Base-by-base conservation (phyloP, 768 basidiomycete species). In the Guyanaporus albipodus region DNA sequence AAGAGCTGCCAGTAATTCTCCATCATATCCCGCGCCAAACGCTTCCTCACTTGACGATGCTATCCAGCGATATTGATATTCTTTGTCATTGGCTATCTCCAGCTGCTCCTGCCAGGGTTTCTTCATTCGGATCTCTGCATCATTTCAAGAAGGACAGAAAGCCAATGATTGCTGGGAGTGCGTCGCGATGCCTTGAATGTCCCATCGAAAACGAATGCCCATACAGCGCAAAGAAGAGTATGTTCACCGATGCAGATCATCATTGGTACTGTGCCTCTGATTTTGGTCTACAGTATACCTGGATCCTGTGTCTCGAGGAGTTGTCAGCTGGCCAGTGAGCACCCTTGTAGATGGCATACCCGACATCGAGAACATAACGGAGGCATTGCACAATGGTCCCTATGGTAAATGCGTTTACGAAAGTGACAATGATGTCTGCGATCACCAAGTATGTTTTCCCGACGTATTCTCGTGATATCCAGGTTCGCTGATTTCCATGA, bases 381-480 rank as follows among this genome's bases (percentile, higher is more conserved):
- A 76, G 2, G 90, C 87, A 0, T 70, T 94, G n/a, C 74, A 70
- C 38, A 70, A 66, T 4, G 82, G 85, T 3, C 81, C 84, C 15
- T 92, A 91, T 49, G 91, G 91, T 0, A 67, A 72, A 46, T 94
- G 91, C 58, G 90, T 91, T 6, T 94, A 94, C 62, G 89, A 91
- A 61, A 76, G 80, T 43, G 71, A 76, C 35, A 94, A 94, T 60
- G 85, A 93, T 60, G 90, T 94, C 38, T 89, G 86, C 57, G 91
- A 94, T 66, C 83, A 94, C 54, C 91, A 93, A 67, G 78, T 74
- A 44, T 29, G 62, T 35, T 6, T n/a, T 31, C 14, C 22, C 22
- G 23, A 19, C 34, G 18, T 39, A 21, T 35, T 19, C 14, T 29
- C 27, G 8, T 36, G 28, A 8, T 34, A 23, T 15, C 28, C 31